Percentiles rank a stretch among this genome's conserved stretches.
These are phyloP conservation scores for Carex arenaria DNA, from an alignment of 202 grass and related monocot species.

Conservation along the genomic window DNA sequence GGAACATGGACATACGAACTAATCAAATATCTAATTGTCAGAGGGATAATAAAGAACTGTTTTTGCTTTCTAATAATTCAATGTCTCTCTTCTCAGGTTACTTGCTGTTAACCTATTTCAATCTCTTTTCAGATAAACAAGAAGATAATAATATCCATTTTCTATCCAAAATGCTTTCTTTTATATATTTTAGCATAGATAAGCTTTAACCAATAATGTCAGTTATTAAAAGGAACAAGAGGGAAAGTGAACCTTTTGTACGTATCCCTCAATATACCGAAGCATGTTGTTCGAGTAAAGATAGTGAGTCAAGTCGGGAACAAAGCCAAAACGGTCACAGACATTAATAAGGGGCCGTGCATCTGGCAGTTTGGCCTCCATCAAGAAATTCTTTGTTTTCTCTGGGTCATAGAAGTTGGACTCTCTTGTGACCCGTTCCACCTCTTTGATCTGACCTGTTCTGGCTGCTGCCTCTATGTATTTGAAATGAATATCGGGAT, in stretches of 20 bases:
- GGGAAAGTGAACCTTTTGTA: conserved; percentile 63
- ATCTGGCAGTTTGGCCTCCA: conserved; percentile 98
- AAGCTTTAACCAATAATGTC: conserved; percentile 11
- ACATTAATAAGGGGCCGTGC: conserved; percentile 93
- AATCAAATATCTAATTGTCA: not conserved
- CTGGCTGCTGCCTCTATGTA: conserved; percentile 98
- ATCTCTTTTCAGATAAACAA: not conserved
- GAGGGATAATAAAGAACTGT: not conserved
- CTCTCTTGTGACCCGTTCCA: conserved; percentile 95
- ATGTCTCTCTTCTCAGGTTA: not conserved
- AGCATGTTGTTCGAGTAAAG: conserved; percentile 97
- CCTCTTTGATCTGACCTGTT: conserved; percentile 98
- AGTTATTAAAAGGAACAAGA: not conserved
- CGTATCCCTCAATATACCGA: conserved; percentile 96
- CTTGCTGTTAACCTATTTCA: not conserved
- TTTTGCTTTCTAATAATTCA: not conserved
- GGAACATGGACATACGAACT: not conserved
- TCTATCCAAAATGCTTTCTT: not conserved
- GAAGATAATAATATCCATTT: not conserved
- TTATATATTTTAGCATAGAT: not conserved
- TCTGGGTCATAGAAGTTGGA: conserved; percentile 97
- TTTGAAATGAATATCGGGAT: conserved; percentile 96
- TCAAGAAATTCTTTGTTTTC: conserved; percentile 99
- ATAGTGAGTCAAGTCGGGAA: conserved; percentile 94
- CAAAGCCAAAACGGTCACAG: conserved; percentile 96